phyloP scores from a whole-genome alignment of 495 filamentous ascomycete genomes.

The Penicillium subrubescens region DNA sequence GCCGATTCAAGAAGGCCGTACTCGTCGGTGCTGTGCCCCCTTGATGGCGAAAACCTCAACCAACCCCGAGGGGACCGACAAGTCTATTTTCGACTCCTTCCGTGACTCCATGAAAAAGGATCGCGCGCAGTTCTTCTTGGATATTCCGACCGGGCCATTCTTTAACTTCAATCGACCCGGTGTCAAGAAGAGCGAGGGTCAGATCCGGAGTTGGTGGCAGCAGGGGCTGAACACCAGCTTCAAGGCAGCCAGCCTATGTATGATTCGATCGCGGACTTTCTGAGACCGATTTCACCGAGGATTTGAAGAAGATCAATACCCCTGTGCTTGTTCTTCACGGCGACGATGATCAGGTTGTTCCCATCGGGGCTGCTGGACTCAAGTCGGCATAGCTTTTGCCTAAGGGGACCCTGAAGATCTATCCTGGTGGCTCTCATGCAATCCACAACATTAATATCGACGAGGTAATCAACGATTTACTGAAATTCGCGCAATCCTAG shows the following conservation, averaged over 20 bases:
- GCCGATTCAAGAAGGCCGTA: constrained; percentile 39
- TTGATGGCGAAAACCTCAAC: constrained; percentile 34
- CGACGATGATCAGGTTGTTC: constrained; percentile 43
- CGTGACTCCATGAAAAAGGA: constrained; percentile 36
- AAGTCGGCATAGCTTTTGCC: constrained; percentile 39
- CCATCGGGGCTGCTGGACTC: constrained; percentile 30
- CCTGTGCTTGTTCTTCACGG: constrained; percentile 44
- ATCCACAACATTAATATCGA: constrained; percentile 41
- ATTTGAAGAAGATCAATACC: constrained; percentile 42
- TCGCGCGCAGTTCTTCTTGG: constrained; percentile 42
- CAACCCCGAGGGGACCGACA: constrained; percentile 36
- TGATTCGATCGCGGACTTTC: constrained; percentile 42
- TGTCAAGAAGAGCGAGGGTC: constrained; percentile 34
- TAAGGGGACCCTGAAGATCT: constrained; percentile 41
- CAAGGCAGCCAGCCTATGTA: constrained; percentile 38
- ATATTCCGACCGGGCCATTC: constrained; percentile 46
- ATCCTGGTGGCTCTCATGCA: constrained; percentile 38
- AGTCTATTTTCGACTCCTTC: constrained; percentile 41
- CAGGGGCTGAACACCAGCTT: constrained; percentile 45
- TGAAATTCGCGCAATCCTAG: constrained; percentile 29
- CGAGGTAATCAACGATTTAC: constrained; percentile 39
- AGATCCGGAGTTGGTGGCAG: constrained; percentile 44
- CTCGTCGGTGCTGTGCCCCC: constrained; percentile 41
- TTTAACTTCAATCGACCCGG: constrained; percentile 44
- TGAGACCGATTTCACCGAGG: constrained; percentile 44